Evolutionary conservation across 257 asterid genomes (phyloP), one percentile per base, ranked within the genome.

Genomic region (Jaltomata sinuosa): DNA sequence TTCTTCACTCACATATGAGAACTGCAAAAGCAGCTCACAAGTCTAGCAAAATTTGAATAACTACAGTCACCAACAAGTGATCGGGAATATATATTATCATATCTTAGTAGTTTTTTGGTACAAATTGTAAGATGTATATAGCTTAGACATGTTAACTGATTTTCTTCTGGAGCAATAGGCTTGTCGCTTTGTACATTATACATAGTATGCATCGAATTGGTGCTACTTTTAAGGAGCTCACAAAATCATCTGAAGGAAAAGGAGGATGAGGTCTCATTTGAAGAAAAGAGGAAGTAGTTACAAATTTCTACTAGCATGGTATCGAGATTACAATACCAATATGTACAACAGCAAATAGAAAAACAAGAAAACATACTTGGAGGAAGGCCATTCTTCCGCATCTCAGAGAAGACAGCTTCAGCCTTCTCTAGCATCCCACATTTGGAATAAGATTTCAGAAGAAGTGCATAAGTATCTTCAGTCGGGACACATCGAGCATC

Each of bases 391-490:
- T 87, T 86, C 69, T 88, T 91, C 55, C 90, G 88, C 96, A 95
- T 91, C 91, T 92, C 97, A 11, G 89, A 82, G 57, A 95, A 90
- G 79, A 94, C 92, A 38, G 98, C 95, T 87, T 94, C 96, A 31
- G 94, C 95, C 47, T 89, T 92, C 79, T 91, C 94, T 69, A 92
- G 78, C 87, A 87, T 87, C 72, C 94, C 92, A 81, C 93, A 87
- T 87, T 87, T 89, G 84, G 97, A 90, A 82, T 91, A 94, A 8
- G 95, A 97, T 89, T 92, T 95, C 11, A 88, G 42, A 12, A 95
- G 98, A 86, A 95, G 93, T 32, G 98, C 98, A 67, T 90, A 95
- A 55, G 98, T 95, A 85, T 95, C 97, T 86, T 95, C 93, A 22
- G 98, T 95, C 1, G 98, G 98, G 76, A 95, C 83, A 85, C 99